Evolutionary conservation across 23 red algal genomes (phyloP), one percentile per base, ranked within the genome.

Genomic region (Chondrus crispus): DNA sequence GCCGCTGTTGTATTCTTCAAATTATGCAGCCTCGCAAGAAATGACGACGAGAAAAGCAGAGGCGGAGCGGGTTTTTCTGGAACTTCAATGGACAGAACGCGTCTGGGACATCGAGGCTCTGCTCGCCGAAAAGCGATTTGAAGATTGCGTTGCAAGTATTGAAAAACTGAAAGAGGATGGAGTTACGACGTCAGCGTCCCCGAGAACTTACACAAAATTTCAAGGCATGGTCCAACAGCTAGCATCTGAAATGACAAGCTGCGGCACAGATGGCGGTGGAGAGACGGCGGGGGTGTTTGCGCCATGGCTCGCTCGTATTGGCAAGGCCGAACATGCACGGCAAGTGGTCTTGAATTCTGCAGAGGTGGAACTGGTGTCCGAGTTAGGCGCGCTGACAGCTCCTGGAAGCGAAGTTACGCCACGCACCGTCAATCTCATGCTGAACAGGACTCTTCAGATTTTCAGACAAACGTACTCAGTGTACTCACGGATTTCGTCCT

Each of bases 61-160:
- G 13, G 74, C 68, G 60, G 87, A 90, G 43, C 69, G 87, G 19
- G 48, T 38, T 22, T 39, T 90, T 19, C 38, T 54, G 10, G 87
- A 90, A 28, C 40, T 90, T 69, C 49, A 68, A 30, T 55, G 70
- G 47, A 81, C 87, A 33, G 87, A 90, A 68, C 69, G 72, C 5
- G 64, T 90, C 7, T 90, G 87, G 87, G 87, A 90, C 58, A 26
- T 90, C 20, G 87, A 90, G 55, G 87, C 68, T 18, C 53, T 62
- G 16, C 62, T 81, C 37, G 72, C 41, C 4, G 87, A 90, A 53
- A 90, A 90, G 60, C 44, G 87, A 29, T 90, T 75, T 40, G 87
- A 90, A 30, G 87, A 90, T 19, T 33, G 72, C 42, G 87, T 81
- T 36, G 38, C 39, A 24, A 62, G 52, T 36, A 62, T 90, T 43